Evolutionary conservation across 768 basidiomycete genomes (phyloP).

Genomic region (Suillus subluteus): DNA sequence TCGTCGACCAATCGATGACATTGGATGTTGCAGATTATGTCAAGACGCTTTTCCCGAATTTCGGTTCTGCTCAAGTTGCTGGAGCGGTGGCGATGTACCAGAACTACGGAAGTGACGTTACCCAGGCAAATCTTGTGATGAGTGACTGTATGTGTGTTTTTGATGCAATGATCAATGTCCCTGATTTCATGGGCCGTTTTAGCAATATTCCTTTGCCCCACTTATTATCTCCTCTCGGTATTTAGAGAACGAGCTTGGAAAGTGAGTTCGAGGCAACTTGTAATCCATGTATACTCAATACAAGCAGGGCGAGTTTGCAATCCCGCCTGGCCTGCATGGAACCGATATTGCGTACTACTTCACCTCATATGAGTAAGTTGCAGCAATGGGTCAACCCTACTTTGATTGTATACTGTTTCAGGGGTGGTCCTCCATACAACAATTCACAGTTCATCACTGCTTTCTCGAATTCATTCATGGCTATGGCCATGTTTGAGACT

Average conservation of each 20-base stretch:
- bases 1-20: too few relatives aligned
- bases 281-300: slow-evolving; percentile 21
- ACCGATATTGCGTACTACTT: slow-evolving; percentile 46
- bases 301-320: slow-evolving; percentile 33
- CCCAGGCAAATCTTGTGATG: too few relatives aligned
- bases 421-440: neutral
- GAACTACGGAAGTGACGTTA: too few relatives aligned
- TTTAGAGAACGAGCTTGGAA: slow-evolving; percentile 31
- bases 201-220: slow-evolving; percentile 34
- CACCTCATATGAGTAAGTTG: slow-evolving; percentile 32
- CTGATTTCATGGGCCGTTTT: neutral
- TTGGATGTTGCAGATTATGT: too few relatives aligned
- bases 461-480: neutral
- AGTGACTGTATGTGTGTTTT: neutral
- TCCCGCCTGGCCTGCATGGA: slow-evolving; percentile 35
- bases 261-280: slow-evolving; percentile 27
- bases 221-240: slow-evolving; percentile 21
- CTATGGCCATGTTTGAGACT: neutral
- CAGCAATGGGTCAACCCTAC: neutral
- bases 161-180: neutral
- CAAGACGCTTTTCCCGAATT: too few relatives aligned
- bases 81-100: too few relatives aligned
- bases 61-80: too few relatives aligned
- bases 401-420: neutral
- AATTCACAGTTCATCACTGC: neutral